Conservation (phyloP, 768 basidiomycete genomes). For the Coprinopsis marcescibilis region DNA sequence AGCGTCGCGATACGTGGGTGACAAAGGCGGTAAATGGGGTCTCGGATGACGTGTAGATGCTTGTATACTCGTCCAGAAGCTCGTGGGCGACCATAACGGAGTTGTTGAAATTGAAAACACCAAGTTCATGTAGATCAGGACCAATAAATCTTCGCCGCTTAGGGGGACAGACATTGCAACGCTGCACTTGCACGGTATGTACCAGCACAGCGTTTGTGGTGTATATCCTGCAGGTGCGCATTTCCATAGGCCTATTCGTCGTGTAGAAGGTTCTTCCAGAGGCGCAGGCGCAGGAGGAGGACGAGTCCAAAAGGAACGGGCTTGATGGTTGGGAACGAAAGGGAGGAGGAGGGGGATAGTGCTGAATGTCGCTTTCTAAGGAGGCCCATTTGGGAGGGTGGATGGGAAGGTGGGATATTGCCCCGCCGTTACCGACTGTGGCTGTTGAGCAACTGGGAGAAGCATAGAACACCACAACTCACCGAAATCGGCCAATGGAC, state of each 20-base stretch:
- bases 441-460: not conserved
- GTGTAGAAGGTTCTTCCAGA: not conserved
- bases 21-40: constrained; percentile 29
- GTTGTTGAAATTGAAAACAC: constrained; percentile 32
- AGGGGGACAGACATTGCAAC: constrained; percentile 11
- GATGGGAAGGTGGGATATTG: constrained; percentile 13
- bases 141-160: constrained; percentile 19
- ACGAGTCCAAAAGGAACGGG: constrained; percentile 5
- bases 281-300: constrained; percentile 11
- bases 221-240: constrained; percentile 12
- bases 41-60: constrained; percentile 26
- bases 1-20: constrained; percentile 16
- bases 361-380: constrained; percentile 7
- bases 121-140: constrained; percentile 21
- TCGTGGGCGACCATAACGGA: constrained; percentile 24
- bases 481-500: not conserved
- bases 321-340: not conserved
- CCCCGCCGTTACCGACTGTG: not conserved
- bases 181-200: constrained; percentile 13
- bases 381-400: constrained; percentile 13
- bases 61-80: constrained; percentile 29
- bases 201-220: constrained; percentile 1
- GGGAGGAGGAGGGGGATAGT: constrained; percentile 1
- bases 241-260: not conserved
- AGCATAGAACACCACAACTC: not conserved